Evolutionary conservation across 1,139 yeast species (phyloP).

Genomic region (Saccharomyces uvarum): DNA sequence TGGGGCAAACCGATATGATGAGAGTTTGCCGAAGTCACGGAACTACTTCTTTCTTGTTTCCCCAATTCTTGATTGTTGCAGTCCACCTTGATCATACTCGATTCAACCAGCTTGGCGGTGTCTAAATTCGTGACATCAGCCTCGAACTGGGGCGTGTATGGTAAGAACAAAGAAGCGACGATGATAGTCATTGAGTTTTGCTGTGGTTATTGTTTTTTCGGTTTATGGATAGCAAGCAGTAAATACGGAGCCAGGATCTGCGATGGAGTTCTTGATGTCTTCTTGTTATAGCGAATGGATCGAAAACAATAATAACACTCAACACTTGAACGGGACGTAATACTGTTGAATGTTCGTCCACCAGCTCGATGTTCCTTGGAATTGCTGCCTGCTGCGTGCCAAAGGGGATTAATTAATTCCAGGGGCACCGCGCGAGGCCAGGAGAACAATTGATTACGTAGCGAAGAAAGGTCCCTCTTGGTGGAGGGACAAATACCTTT

Average conservation of each 20-base stretch:
- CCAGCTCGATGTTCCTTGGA: neutral
- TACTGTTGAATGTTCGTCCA: neutral
- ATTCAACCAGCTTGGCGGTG: slow-evolving; percentile 18
- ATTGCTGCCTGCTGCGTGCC: neutral
- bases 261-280: neutral
- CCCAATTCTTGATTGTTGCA: neutral
- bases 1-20: neutral
- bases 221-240: neutral
- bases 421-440: slow-evolving; percentile 6
- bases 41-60: slow-evolving; percentile 15
- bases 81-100: slow-evolving; percentile 12
- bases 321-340: neutral
- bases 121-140: slow-evolving; percentile 21
- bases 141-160: slow-evolving; percentile 32
- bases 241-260: neutral
- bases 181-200: slow-evolving; percentile 25
- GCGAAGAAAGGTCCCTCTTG: neutral
- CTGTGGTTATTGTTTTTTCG: neutral
- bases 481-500: neutral
- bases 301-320: neutral
- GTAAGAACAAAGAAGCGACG: slow-evolving; percentile 31
- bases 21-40: slow-evolving; percentile 13
- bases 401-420: neutral
- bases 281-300: neutral
- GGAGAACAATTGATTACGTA: slow-evolving; percentile 1